These are phyloP conservation scores for Plenodomus tracheiphilus DNA, from an alignment of 2,329 filamentous ascomycete genomes.

Conservation along the genomic window DNA sequence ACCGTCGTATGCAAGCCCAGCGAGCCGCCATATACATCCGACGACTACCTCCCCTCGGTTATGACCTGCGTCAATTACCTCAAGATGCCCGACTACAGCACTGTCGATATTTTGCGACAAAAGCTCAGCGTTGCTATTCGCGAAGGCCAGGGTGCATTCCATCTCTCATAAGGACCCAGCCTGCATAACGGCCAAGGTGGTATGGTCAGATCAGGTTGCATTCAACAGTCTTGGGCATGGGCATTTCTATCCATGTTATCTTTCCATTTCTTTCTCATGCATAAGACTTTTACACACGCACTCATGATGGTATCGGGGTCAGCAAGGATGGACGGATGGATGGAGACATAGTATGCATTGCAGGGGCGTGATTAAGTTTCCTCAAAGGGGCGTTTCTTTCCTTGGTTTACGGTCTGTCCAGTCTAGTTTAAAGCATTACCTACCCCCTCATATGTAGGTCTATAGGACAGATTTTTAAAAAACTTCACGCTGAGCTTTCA, in stretches of 20 bases:
- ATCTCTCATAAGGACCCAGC: constrained; percentile 68
- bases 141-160: constrained; percentile 97
- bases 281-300: no score
- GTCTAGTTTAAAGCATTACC: no score
- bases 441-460: no score
- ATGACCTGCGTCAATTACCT: constrained; percentile 99
- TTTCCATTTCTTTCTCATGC: no score
- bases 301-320: no score
- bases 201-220: background rate
- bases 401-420: no score
- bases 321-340: constrained; percentile 19
- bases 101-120: constrained; percentile 72
- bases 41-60: constrained; percentile 98
- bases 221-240: no score
- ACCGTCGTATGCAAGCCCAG: constrained; percentile 99
- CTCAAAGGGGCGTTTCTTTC: no score
- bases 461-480: no score
- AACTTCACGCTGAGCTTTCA: no score
- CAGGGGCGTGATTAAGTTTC: no score
- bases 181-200: background rate
- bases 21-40: constrained; percentile 87
- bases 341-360: no score
- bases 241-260: background rate
- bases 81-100: constrained; percentile 93
- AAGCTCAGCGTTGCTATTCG: constrained; percentile 84